Base-by-base conservation (phyloP, 192 early-diverging fungal genomes). In the Fimicolochytrium jonesii region DNA sequence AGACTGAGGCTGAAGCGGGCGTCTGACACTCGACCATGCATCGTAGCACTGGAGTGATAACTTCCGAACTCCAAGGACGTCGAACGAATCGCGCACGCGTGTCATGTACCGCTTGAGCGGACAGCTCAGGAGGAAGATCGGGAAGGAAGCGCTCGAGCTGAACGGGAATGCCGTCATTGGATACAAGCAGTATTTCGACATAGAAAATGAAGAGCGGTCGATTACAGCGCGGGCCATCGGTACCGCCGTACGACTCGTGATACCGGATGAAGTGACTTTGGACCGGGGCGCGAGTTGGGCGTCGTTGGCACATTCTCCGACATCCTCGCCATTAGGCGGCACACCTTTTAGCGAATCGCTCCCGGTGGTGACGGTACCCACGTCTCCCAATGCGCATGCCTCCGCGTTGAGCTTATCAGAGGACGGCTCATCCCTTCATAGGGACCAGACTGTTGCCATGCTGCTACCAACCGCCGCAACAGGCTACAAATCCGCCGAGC, bases 211-310 rank as follows among this genome's bases (percentile, higher is more conserved):
- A 56, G 79, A 87, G 51, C 73, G 81, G 44, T 67, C 79, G 18
- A 91, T 92, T 32, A 91, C 87, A 0, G 86, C 81, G 7, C 71
- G 89, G 6, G 87, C 86, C 1, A 85, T 89, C 41, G 90, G 88
- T 26, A 91, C 89, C 6, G 90, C 89, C 0, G 85, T 89, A 22
- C 69, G 71, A 29, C 63, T 90, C 17, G 74, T 75, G 26, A 32
- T 70, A 43, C 73, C 73, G 5, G 73, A 71, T 35, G 57, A 66
- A 56, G 71, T 62, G 5, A 28, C 39, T 2, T 6, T 69, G 9
- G 66, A 67, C 30, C 66, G 57, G 9, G 66, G 66, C 13, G 29
- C n/a, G 35, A 60, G 57, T 42, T 67, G 66, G 66, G 31, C 56
- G 31, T 67, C 66, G 13, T n/a, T 67, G 56, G 42, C 59, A 3